Conservation (phyloP, 257 asterid species). For the Paulownia fortunei region DNA sequence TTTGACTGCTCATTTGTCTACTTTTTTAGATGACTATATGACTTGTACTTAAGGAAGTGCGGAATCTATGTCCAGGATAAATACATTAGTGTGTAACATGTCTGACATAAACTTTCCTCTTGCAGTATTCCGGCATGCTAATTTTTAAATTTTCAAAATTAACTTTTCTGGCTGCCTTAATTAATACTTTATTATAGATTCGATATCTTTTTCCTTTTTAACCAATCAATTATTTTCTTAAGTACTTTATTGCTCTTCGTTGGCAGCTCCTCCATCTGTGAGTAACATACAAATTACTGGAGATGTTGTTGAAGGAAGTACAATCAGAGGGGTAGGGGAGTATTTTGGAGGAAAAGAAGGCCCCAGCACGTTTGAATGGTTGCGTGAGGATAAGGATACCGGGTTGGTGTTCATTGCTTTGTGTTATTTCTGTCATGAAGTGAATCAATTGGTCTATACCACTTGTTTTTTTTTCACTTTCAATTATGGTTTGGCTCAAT, state of each 20-base stretch:
- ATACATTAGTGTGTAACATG: conserved; percentile 3
- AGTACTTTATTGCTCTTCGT: conserved; percentile 22
- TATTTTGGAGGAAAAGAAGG: conserved; percentile 99
- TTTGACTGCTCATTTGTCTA: conserved; percentile 2
- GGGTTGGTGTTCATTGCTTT: conserved; percentile 64
- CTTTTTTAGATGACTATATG: background rate
- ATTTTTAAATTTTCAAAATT: background rate
- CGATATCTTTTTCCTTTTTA: background rate
- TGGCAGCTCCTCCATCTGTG: conserved; percentile 95
- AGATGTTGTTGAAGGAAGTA: conserved; percentile 79
- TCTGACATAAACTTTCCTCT: background rate
- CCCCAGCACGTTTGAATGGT: conserved; percentile 96
- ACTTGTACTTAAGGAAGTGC: background rate
- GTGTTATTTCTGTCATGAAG: conserved; percentile 24
- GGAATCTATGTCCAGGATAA: background rate
- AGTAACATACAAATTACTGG: conserved; percentile 74
- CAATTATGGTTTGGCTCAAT: conserved; percentile 8
- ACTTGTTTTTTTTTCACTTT: background rate
- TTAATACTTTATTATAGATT: background rate
- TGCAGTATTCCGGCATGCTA: conserved; percentile 5
- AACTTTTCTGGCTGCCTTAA: background rate
- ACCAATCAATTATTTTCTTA: conserved; percentile 15
- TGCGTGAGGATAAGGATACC: conserved; percentile 74
- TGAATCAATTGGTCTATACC: conserved; percentile 27
- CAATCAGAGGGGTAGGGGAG: conserved; percentile 72